Percentiles rank a stretch among this genome's conserved stretches.
Conservation (phyloP, 257 asterid genomes). For the Echium plantagineum region DNA sequence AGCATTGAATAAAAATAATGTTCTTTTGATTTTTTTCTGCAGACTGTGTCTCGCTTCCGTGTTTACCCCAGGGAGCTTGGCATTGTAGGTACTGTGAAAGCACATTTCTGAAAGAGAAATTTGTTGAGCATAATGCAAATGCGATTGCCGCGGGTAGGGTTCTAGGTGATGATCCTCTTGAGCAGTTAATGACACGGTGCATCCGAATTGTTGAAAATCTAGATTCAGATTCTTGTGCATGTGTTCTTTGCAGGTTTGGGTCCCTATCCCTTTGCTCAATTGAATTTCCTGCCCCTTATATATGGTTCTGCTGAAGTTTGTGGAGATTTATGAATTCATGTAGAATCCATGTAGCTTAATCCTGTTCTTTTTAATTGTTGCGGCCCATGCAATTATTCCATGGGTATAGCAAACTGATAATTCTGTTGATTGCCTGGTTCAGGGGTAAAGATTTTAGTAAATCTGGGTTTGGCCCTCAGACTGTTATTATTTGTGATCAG, state of each 20-base stretch:
- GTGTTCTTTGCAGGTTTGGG: slow-evolving; percentile 78
- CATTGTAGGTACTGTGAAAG: slow-evolving; percentile 55
- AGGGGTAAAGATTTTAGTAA: slow-evolving; percentile 63
- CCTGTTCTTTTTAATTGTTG: not conserved
- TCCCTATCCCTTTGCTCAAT: slow-evolving; percentile 2
- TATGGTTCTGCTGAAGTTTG: not conserved
- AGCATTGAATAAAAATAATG: not conserved
- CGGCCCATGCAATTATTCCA: not conserved
- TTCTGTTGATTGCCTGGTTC: slow-evolving; percentile 16
- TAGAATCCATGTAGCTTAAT: not conserved
- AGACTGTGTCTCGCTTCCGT: slow-evolving; percentile 53
- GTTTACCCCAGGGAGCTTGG: slow-evolving; percentile 63
- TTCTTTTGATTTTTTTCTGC: slow-evolving; percentile 13
- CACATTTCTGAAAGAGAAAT: slow-evolving; percentile 47
- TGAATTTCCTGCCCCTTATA: not conserved
- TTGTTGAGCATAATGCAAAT: slow-evolving; percentile 46
- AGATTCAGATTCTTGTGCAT: slow-evolving; percentile 54
- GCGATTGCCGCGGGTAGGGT: slow-evolving; percentile 92
- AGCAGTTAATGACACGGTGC: slow-evolving; percentile 62
- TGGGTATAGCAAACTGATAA: not conserved
- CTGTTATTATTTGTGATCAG: slow-evolving; percentile 93
- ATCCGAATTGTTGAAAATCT: slow-evolving; percentile 39
- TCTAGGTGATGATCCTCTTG: slow-evolving; percentile 66
- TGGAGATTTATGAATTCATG: too few species aligned
- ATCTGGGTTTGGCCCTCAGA: slow-evolving; percentile 43